A percentile compares a stretch with the other conserved stretches of the same genome.
Conservation (phyloP, 768 basidiomycete species). For the Galerina marginata region DNA sequence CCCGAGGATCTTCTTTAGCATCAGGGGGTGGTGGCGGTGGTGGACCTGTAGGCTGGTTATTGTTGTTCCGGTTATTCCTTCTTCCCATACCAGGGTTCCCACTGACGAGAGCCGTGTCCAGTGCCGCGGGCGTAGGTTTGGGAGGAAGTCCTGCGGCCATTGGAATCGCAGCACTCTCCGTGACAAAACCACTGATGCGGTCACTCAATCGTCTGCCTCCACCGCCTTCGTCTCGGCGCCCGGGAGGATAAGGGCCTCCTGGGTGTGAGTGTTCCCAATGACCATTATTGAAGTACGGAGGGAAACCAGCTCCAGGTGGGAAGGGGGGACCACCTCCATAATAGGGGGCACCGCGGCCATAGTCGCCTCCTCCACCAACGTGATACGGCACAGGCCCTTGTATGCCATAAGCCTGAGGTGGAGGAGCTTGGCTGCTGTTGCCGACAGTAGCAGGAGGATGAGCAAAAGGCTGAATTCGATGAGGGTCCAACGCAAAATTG, state of each 20-base stretch:
- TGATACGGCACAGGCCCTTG: conserved; percentile 59
- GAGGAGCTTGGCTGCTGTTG: conserved; percentile 70
- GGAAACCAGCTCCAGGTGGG: conserved; percentile 21
- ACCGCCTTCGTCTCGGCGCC: conserved; percentile 59
- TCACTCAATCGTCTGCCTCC: conserved; percentile 74
- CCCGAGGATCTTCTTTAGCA: conserved; percentile 91
- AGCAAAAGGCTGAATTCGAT: conserved; percentile 84
- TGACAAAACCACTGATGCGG: conserved; percentile 79
- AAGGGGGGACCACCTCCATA: conserved; percentile 36
- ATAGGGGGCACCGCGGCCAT: conserved; percentile 39
- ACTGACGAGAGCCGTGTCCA: conserved; percentile 58
- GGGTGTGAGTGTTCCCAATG: conserved; percentile 41
- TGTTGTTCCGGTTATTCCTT: conserved; percentile 39
- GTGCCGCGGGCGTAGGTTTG: conserved; percentile 66
- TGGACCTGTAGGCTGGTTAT: conserved; percentile 49
- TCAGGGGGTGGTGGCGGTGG: conserved; percentile 85
- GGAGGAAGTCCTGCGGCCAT: conserved; percentile 79
- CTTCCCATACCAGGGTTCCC: conserved; percentile 47
- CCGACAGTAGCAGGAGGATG: conserved; percentile 75
- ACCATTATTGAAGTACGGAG: conserved; percentile 46
- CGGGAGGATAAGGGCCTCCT: conserved; percentile 47
- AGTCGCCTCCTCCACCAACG: conserved; percentile 33
- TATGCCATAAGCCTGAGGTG: conserved; percentile 86
- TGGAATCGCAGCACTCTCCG: conserved; percentile 51
- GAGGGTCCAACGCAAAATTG: conserved; percentile 95